Base-by-base conservation (phyloP, 495 filamentous ascomycete species). In the Hypoxylon intermedium region DNA sequence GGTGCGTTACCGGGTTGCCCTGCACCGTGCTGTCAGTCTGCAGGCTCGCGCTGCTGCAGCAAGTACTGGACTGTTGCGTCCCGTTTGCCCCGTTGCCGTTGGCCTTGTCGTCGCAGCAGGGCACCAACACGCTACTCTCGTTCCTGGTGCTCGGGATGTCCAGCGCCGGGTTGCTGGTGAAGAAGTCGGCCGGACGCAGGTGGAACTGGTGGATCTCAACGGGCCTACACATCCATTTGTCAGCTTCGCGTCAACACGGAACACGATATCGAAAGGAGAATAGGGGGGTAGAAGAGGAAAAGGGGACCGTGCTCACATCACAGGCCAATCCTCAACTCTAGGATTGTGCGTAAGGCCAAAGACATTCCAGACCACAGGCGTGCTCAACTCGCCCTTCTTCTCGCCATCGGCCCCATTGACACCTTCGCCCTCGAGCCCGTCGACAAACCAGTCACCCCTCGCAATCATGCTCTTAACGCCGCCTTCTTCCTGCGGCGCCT, bases 281-380 rank as follows among this genome's bases (percentile, higher is more conserved):
- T 30, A n/a, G 38, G 20, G n/a, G 30, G 9, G 19, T 45, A 37
- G 31, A 33, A 40, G 54, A 15, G 6, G 19, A 38, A 12, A 23
- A 23, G 40, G 46, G 49, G 45, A 1, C n/a, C 44, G 40, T 36
- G 76, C 75, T 76, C 42, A 76, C 71, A 86, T 86, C 6, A 87
- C 83, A 15, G 85, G 83, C 72, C 82, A 86, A 64, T 87, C 84
- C 55, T 85, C 84, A 9, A 83, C 77, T 12, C 84, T 65, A 0
- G 84, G 83, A 33, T 83, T 83, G 50, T 87, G 85, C 13, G 77
- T 87, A 28, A 87, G 68, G 9, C 84, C 83, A 70, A 88, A 87
- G 6, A 78, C 73, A 21, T 76, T 79, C 85, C 85, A 88, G 6
- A 88, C 63, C 4, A 88, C 83, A 6, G 85, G 75, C 15, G 57